Evolutionary conservation across 2,329 filamentous ascomycete species (phyloP).

Genomic region (Ustilaginoidea virens): DNA sequence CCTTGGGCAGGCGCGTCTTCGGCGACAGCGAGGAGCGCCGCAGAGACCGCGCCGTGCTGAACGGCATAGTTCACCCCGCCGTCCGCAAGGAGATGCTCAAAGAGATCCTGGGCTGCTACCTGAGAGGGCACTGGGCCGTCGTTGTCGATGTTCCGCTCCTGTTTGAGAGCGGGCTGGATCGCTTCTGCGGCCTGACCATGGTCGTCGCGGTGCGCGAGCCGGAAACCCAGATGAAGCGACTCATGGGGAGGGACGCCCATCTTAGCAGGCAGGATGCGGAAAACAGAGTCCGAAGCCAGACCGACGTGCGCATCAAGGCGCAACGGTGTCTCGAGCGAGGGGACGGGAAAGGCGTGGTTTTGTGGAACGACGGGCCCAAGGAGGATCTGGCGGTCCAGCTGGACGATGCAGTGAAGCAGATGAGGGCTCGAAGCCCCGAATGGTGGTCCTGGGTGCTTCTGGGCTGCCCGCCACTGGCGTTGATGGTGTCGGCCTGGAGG

Average conservation of each 20-base stretch:
- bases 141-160: constrained; percentile 85
- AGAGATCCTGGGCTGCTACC: constrained; percentile 55
- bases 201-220: constrained; percentile 78
- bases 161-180: constrained; percentile 78
- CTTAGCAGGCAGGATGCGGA: constrained; percentile 72
- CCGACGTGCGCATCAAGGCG: constrained; percentile 73
- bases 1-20: constrained; percentile 74
- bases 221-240: constrained; percentile 63
- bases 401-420: constrained; percentile 43
- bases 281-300: constrained; percentile 76
- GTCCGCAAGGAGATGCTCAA: constrained; percentile 73
- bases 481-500: constrained; percentile 45
- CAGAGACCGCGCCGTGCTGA: constrained; percentile 62
- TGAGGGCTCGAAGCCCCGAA: constrained; percentile 48
- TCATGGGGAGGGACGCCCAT: constrained; percentile 62
- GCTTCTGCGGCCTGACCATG: constrained; percentile 68
- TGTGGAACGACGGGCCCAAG: constrained; percentile 77
- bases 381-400: constrained; percentile 56
- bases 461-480: constrained; percentile 60
- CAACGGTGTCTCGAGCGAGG: constrained; percentile 52
- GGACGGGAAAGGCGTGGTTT: constrained; percentile 53
- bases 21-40: constrained; percentile 56
- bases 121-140: constrained; percentile 70
- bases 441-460: constrained; percentile 73
- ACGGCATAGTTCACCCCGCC: constrained; percentile 83